A percentile compares a stretch with the other conserved stretches of the same genome.
Conservation (phyloP, 805 yeast species). For the Candida verbasci region DNA sequence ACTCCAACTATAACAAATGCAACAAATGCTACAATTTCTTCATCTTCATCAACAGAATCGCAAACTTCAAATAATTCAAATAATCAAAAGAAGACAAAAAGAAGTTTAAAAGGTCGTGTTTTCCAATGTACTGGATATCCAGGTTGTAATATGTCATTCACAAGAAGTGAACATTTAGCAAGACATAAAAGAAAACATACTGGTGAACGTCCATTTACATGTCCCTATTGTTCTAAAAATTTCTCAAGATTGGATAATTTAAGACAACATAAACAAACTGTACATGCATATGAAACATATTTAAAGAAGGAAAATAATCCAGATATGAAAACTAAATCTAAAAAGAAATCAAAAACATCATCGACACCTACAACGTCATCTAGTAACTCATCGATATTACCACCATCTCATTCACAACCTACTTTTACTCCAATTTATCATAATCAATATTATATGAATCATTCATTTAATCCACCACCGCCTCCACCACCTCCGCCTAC, state of each 20-base stretch:
- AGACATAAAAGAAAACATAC: slow-evolving; percentile 91
- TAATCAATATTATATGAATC: slow-evolving; percentile 2
- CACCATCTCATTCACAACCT: slow-evolving; percentile 5
- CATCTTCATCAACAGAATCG: background rate
- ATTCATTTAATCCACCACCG: slow-evolving; percentile 5
- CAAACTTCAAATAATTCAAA: background rate
- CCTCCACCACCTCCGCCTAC: slow-evolving; percentile 4
- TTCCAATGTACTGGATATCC: slow-evolving; percentile 86
- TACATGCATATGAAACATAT: slow-evolving; percentile 39
- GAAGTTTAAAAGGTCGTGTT: slow-evolving; percentile 51
- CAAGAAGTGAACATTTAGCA: slow-evolving; percentile 88
- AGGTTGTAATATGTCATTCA: slow-evolving; percentile 83
- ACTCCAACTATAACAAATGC: slow-evolving; percentile 3
- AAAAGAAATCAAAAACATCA: slow-evolving; percentile 3
- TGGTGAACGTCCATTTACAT: slow-evolving; percentile 89
- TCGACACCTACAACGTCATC: too few species aligned
- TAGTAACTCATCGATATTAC: too few species aligned
- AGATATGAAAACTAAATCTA: slow-evolving; percentile 1
- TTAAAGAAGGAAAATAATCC: slow-evolving; percentile 12
- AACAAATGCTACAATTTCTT: slow-evolving; percentile 6
- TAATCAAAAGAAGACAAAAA: slow-evolving; percentile 19
- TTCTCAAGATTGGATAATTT: slow-evolving; percentile 84
- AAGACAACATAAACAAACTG: slow-evolving; percentile 86
- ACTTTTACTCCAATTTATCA: slow-evolving; percentile 6
- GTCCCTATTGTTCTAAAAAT: slow-evolving; percentile 74